Conservation (phyloP, 768 basidiomycete species). For the Holtermannia corniformis region DNA sequence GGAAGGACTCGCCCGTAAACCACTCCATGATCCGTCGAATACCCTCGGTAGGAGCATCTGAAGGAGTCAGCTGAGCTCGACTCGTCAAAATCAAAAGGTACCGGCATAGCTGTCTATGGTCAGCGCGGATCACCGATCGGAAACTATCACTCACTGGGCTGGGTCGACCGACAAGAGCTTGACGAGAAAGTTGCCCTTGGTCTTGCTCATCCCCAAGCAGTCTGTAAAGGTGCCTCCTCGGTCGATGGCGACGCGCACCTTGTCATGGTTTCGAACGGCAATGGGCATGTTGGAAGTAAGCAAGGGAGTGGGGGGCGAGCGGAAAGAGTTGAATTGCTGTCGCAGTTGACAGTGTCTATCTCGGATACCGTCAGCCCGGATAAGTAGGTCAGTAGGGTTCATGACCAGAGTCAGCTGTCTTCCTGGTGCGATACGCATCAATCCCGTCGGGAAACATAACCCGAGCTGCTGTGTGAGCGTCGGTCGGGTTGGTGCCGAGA, state of each 20-base stretch:
- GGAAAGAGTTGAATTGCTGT: too few relatives aligned
- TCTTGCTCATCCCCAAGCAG: slow-evolving; percentile 45
- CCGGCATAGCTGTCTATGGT: too few relatives aligned
- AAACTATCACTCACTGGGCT: slow-evolving; percentile 18
- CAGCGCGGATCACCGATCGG: too few relatives aligned
- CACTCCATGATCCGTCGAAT: slow-evolving; percentile 73
- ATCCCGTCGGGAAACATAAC: too few relatives aligned
- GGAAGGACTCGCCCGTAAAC: slow-evolving; percentile 59
- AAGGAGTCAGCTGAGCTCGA: slow-evolving; percentile 62
- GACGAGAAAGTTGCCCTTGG: slow-evolving; percentile 37
- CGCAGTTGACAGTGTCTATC: too few relatives aligned
- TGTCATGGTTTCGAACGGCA: slow-evolving; percentile 14
- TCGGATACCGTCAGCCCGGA: too few relatives aligned
- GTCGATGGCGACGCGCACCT: slow-evolving; percentile 28
- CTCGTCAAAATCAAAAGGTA: slow-evolving; percentile 48
- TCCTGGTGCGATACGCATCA: too few relatives aligned
- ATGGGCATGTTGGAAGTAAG: slow-evolving; percentile 19
- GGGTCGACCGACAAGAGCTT: slow-evolving; percentile 18
- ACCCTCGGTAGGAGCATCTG: slow-evolving; percentile 86
- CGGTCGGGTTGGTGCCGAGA: too few relatives aligned
- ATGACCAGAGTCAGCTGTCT: too few relatives aligned
- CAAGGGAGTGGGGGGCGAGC: too few relatives aligned
- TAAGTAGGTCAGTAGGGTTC: too few relatives aligned
- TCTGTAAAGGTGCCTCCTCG: slow-evolving; percentile 67
- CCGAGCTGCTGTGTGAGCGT: too few relatives aligned